phyloP scores from a whole-genome alignment of 2,329 filamentous ascomycete genomes.

The Trichoderma lentiforme region DNA sequence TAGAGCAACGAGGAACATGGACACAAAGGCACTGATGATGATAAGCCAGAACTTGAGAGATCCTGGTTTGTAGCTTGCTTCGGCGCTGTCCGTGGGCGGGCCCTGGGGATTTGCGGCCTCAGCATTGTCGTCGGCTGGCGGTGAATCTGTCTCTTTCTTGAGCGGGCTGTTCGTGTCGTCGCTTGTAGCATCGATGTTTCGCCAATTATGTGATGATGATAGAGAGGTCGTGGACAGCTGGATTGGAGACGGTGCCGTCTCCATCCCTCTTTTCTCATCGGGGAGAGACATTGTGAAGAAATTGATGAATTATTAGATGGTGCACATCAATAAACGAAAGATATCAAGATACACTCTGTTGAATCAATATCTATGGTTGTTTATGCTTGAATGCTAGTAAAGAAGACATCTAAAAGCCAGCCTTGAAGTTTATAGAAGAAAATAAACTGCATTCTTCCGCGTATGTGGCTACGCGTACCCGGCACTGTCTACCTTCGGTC shows the following conservation, averaged over 20 bases:
- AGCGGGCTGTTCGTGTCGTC: background rate
- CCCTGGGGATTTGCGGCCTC: slow-evolving; percentile 21
- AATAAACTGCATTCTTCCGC: background rate
- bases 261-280: background rate
- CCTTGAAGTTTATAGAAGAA: background rate
- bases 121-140: slow-evolving; percentile 7
- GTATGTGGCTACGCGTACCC: background rate
- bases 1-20: slow-evolving; percentile 57
- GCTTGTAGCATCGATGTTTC: background rate
- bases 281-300: background rate
- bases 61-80: slow-evolving; percentile 49
- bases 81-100: slow-evolving; percentile 28
- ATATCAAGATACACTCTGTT: background rate
- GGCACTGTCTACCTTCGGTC: background rate
- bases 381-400: background rate
- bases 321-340: background rate
- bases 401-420: background rate
- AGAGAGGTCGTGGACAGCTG: background rate
- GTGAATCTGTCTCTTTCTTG: background rate
- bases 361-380: background rate
- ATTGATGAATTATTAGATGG: background rate
- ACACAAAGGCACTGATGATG: slow-evolving; percentile 51
- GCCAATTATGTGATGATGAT: background rate
- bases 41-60: slow-evolving; percentile 55
- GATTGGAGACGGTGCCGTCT: background rate